Evolutionary conservation across 2,329 filamentous ascomycete species (phyloP).

Genomic region (Catunica adiposa): DNA sequence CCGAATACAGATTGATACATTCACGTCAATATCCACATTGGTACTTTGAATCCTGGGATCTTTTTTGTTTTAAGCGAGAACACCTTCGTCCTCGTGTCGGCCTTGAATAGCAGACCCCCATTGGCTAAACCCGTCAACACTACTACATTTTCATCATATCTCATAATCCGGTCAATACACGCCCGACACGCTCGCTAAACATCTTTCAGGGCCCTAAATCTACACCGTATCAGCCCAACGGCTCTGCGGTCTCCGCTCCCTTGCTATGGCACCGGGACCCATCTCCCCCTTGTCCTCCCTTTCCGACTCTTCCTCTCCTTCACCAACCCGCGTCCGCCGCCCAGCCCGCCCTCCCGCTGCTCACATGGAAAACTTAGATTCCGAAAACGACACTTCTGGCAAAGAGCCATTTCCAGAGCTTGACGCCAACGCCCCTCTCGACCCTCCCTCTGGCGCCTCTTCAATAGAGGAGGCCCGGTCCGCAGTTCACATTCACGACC

Average conservation of each 20-base stretch:
- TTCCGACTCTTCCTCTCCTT: slow-evolving; percentile 6
- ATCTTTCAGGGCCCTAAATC: background rate
- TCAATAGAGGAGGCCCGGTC: slow-evolving; percentile 14
- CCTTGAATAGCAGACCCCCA: background rate
- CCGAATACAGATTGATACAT: too few relatives aligned
- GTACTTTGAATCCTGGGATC: too few relatives aligned
- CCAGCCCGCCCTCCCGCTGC: slow-evolving; percentile 4
- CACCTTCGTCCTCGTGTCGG: background rate
- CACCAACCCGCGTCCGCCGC: background rate
- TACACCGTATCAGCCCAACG: slow-evolving; percentile 1
- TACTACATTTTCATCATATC: background rate
- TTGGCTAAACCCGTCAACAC: background rate
- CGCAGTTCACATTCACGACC: slow-evolving; percentile 2
- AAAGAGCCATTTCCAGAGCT: slow-evolving; percentile 6
- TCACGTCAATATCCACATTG: too few relatives aligned
- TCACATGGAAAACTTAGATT: slow-evolving; percentile 1
- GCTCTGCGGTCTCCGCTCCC: background rate
- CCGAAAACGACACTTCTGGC: background rate
- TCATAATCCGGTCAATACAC: background rate
- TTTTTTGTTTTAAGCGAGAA: too few relatives aligned
- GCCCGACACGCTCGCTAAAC: background rate
- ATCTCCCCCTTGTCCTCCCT: slow-evolving; percentile 9
- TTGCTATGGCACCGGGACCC: slow-evolving; percentile 5
- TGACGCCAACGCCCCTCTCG: background rate
- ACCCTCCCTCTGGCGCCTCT: slow-evolving; percentile 5